phyloP scores from a whole-genome alignment of 1,284 basidiomycete genomes.

The Hemileia vastatrix region DNA sequence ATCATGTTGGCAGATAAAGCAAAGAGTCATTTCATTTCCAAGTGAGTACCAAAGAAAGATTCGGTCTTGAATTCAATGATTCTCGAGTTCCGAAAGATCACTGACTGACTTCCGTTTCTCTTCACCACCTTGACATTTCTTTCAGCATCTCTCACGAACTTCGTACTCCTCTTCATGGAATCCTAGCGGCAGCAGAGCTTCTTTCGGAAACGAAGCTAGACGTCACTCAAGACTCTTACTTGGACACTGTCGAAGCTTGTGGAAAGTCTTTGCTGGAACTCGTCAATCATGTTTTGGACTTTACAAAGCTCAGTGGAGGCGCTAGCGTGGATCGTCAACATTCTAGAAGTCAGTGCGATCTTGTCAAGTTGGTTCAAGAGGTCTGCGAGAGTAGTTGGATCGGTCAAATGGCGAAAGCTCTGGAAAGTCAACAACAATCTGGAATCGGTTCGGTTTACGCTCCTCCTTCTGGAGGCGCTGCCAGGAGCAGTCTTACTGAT shows the following conservation, averaged over 20 bases:
- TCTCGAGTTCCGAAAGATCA: neutral
- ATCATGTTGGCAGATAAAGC: slow-evolving; percentile 93
- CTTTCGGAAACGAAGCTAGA: slow-evolving; percentile 71
- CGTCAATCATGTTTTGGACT: slow-evolving; percentile 93
- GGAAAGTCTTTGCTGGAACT: slow-evolving; percentile 51
- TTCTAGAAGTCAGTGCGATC: slow-evolving; percentile 59
- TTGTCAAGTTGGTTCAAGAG: slow-evolving; percentile 84
- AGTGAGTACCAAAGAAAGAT: too few relatives aligned
- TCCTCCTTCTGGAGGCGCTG: slow-evolving; percentile 46
- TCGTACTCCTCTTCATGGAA: slow-evolving; percentile 48
- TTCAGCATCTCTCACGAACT: slow-evolving; percentile 80
- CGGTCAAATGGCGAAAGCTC: slow-evolving; percentile 69
- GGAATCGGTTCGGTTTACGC: slow-evolving; percentile 90
- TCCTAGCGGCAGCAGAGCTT: slow-evolving; percentile 79
- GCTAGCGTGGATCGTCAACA: too few relatives aligned
- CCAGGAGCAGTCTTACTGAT: slow-evolving; percentile 39
- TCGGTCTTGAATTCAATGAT: neutral
- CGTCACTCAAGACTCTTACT: slow-evolving; percentile 71
- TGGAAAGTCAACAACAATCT: too few relatives aligned
- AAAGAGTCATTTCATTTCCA: slow-evolving; percentile 77
- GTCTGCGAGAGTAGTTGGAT: slow-evolving; percentile 93
- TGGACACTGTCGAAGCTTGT: slow-evolving; percentile 64
- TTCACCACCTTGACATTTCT: too few relatives aligned
- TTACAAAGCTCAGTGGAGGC: slow-evolving; percentile 87
- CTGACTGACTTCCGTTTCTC: slow-evolving; percentile 27